phyloP scores from a whole-genome alignment of 164 flowering plant species.

The Magnolia sinica region DNA sequence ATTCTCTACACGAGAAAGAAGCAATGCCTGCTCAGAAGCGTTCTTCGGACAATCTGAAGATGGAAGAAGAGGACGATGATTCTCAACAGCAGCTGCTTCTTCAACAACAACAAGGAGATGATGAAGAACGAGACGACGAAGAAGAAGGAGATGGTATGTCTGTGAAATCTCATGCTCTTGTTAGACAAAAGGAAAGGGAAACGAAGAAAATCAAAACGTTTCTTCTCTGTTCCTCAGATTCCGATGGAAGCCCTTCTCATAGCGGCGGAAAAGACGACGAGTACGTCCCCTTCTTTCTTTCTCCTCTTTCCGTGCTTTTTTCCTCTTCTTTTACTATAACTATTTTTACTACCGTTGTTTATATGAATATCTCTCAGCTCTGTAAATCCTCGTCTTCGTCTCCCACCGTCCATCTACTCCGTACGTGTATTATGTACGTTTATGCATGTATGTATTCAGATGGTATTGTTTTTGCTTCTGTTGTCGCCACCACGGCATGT shows the following conservation, averaged over 20 bases:
- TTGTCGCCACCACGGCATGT: not conserved
- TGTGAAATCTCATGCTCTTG: not conserved
- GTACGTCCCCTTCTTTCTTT: not conserved
- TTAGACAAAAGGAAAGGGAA: not conserved
- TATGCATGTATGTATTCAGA: no score
- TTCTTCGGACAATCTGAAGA: not conserved
- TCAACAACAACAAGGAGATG: not conserved
- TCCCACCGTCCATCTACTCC: not conserved
- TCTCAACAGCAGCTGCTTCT: not conserved
- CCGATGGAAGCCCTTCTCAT: conserved; percentile 11
- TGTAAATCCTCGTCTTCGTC: not conserved
- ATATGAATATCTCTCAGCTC: not conserved
- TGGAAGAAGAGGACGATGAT: not conserved
- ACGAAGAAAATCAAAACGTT: not conserved
- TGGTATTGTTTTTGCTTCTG: not conserved
- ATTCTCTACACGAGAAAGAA: no score
- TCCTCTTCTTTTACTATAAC: not conserved
- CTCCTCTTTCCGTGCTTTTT: not conserved
- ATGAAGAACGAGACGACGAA: not conserved
- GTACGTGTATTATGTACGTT: no score
- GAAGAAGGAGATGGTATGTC: not conserved
- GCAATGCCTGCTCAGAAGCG: conserved; percentile 18
- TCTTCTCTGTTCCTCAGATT: conserved; percentile 4
- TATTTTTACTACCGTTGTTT: not conserved
- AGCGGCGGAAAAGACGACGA: conserved; percentile 8